Evolutionary conservation across 2,329 filamentous ascomycete species (phyloP).

Genomic region (Knufia fluminis): DNA sequence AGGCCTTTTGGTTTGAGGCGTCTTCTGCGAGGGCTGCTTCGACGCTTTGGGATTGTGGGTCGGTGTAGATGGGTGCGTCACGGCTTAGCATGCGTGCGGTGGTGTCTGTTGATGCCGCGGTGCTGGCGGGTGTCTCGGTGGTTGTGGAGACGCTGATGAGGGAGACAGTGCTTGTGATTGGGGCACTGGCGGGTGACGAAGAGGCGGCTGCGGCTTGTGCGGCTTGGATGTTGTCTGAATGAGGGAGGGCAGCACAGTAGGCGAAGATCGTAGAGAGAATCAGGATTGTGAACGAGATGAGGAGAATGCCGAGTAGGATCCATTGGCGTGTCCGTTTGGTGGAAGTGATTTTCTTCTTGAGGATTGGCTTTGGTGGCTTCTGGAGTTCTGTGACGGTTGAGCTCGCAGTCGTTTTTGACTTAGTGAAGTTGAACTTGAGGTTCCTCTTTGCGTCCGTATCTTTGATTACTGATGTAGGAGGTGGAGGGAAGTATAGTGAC

Average conservation of each 20-base stretch:
- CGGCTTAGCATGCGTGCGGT: not conserved
- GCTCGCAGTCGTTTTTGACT: not conserved
- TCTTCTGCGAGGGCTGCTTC: conserved; percentile 1
- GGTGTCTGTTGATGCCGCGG: not conserved
- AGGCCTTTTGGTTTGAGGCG: not conserved
- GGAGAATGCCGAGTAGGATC: conserved; percentile 15
- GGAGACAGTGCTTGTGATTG: conserved; percentile 7
- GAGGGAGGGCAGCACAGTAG: conserved; percentile 21
- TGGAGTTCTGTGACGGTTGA: not conserved
- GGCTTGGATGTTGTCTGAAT: conserved; percentile 15
- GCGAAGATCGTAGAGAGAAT: conserved; percentile 21
- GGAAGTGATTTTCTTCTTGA: not conserved
- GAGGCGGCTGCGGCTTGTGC: conserved; percentile 11
- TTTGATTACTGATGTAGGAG: not conserved
- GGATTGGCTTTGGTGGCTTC: conserved; percentile 2
- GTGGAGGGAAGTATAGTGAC: conserved; percentile 7
- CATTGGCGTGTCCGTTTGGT: conserved; percentile 2
- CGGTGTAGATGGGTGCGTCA: not conserved
- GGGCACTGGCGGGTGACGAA: conserved; percentile 14
- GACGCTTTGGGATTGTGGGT: not conserved
- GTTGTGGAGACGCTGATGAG: not conserved
- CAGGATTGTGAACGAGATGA: conserved; percentile 18
- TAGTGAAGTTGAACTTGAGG: conserved; percentile 1
- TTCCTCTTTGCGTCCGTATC: not conserved
- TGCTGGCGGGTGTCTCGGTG: not conserved